These are phyloP conservation scores for Ettlia oleoabundans DNA, from an alignment of 139 green algal genomes.

Conservation along the genomic window DNA sequence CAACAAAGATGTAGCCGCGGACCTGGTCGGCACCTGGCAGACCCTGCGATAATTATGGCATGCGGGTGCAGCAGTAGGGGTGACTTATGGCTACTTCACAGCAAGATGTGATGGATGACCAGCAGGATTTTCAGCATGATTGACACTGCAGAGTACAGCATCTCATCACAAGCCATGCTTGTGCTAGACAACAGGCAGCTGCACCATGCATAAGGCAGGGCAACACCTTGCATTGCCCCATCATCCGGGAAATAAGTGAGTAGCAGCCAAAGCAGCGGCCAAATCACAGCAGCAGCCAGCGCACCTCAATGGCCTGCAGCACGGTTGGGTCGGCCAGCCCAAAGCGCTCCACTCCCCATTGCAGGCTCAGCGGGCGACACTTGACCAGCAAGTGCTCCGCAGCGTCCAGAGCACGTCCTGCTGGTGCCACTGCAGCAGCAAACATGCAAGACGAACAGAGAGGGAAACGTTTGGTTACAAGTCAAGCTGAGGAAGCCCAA, in stretches of 20 bases:
- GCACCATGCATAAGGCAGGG: too few species aligned
- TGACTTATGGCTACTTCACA: not conserved
- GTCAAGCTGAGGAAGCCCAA: too few species aligned
- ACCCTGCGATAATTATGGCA: slow-evolving; percentile 5
- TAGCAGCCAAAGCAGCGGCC: not conserved
- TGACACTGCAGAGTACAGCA: too few species aligned
- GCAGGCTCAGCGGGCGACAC: slow-evolving; percentile 41
- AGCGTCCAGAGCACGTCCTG: slow-evolving; percentile 16
- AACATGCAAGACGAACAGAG: too few species aligned
- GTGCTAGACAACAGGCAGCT: too few species aligned
- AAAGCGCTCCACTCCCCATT: slow-evolving; percentile 69
- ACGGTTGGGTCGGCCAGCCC: slow-evolving; percentile 63
- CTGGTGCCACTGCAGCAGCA: not conserved
- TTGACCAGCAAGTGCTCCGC: slow-evolving; percentile 48
- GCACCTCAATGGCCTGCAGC: slow-evolving; percentile 66
- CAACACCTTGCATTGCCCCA: not conserved
- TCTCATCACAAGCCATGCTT: too few species aligned
- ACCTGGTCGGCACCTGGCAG: slow-evolving; percentile 50
- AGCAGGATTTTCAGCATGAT: not conserved
- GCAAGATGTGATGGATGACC: not conserved
- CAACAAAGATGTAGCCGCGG: slow-evolving; percentile 52
- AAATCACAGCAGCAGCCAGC: not conserved
- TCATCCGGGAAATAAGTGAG: not conserved
- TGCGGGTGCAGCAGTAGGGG: not conserved
- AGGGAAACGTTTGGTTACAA: too few species aligned